These are phyloP conservation scores for Pisolithus orientalis DNA, from an alignment of 768 basidiomycete species.

Conservation along the genomic window DNA sequence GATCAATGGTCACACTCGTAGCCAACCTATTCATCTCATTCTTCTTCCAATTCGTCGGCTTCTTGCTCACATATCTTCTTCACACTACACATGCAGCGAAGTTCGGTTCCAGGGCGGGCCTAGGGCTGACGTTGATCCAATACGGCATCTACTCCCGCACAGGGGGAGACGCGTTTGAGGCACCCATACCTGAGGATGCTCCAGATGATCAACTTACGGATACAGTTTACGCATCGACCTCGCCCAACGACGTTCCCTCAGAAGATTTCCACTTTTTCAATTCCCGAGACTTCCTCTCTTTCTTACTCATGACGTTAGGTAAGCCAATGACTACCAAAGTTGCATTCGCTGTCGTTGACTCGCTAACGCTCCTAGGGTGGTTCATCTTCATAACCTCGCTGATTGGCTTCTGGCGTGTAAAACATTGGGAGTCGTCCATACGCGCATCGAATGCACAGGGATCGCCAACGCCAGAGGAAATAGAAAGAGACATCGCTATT, in stretches of 20 bases:
- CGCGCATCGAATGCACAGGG: slow-evolving; percentile 34
- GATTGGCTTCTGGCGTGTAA: slow-evolving; percentile 78
- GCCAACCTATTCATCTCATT: slow-evolving; percentile 81
- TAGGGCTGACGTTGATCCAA: slow-evolving; percentile 94
- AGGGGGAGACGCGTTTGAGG: slow-evolving; percentile 25
- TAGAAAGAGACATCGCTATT: slow-evolving; percentile 46
- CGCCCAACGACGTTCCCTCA: slow-evolving; percentile 18
- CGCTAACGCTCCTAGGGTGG: slow-evolving; percentile 56
- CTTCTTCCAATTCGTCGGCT: slow-evolving; percentile 97
- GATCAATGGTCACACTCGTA: slow-evolving; percentile 66
- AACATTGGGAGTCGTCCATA: slow-evolving; percentile 76
- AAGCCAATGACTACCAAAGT: slow-evolving; percentile 7
- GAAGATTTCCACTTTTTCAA: slow-evolving; percentile 24
- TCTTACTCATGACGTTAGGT: slow-evolving; percentile 89
- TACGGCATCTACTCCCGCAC: slow-evolving; percentile 73
- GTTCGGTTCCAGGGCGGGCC: slow-evolving; percentile 87
- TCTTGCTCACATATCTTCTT: slow-evolving; percentile 87
- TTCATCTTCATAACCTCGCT: slow-evolving; percentile 82
- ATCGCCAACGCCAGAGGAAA: slow-evolving; percentile 31
- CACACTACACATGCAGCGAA: slow-evolving; percentile 90
- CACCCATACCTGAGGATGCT: slow-evolving; percentile 11
- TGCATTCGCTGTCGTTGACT: slow-evolving; percentile 1
- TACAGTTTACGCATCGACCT: slow-evolving; percentile 18
- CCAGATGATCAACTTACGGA: slow-evolving; percentile 11
- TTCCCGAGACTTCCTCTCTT: slow-evolving; percentile 84